phyloP scores from a whole-genome alignment of 345 rosid genomes.

The Eucalyptus camaldulensis region DNA sequence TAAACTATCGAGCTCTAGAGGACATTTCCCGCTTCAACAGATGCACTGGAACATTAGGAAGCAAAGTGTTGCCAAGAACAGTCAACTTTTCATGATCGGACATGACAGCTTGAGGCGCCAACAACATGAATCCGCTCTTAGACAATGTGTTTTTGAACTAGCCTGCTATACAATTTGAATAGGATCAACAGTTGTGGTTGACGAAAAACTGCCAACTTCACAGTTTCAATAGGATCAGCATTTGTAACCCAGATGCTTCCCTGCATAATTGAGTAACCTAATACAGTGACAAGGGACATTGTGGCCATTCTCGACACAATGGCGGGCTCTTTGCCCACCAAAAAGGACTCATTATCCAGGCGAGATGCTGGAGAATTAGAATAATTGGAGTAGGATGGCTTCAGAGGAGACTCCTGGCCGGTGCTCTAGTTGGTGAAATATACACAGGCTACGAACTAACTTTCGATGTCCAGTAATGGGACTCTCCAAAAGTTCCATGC shows the following conservation, averaged over 20 bases:
- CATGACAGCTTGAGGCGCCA: neutral
- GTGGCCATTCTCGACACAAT: neutral
- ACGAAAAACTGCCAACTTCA: neutral
- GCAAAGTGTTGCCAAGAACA: neutral
- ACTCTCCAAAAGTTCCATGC: conserved; percentile 82
- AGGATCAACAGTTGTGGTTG: neutral
- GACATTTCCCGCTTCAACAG: neutral
- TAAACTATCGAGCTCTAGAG: neutral
- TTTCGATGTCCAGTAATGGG: conserved; percentile 47
- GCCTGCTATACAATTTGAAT: neutral
- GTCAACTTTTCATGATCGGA: neutral
- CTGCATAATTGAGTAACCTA: neutral
- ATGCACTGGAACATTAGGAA: neutral
- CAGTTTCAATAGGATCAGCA: neutral
- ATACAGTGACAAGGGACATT: neutral
- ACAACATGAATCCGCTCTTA: neutral
- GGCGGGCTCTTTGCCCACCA: neutral
- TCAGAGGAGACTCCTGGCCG: neutral
- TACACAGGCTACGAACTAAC: neutral
- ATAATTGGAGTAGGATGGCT: neutral
- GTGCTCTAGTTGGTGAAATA: neutral
- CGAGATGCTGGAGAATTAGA: neutral
- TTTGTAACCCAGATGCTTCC: neutral
- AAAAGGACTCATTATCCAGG: neutral
- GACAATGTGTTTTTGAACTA: neutral